phyloP scores from a whole-genome alignment of 1,284 basidiomycete species.

The Pterula multifida region DNA sequence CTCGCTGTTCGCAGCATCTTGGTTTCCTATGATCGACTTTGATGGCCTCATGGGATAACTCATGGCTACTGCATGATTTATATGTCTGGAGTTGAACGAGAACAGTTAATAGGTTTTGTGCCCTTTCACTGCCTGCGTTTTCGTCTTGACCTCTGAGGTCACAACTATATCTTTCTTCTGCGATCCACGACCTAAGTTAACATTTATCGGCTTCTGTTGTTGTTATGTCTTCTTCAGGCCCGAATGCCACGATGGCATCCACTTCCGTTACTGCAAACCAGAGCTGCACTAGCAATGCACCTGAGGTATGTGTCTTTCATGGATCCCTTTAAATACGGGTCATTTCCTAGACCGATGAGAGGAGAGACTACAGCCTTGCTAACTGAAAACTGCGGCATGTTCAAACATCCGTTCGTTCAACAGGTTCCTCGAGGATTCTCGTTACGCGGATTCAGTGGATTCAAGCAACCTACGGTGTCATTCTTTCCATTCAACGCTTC shows the following conservation, averaged over 20 bases:
- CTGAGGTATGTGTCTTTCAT: not conserved
- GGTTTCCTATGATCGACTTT: not conserved
- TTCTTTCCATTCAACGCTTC: constrained; percentile 1
- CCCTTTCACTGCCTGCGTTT: not conserved
- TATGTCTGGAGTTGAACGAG: not conserved
- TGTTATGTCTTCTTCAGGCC: not conserved
- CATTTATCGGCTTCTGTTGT: not conserved
- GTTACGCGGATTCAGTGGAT: constrained; percentile 1
- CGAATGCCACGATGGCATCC: not conserved
- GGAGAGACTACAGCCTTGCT: not conserved
- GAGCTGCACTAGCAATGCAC: not conserved
- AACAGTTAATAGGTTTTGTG: not conserved
- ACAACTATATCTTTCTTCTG: not conserved
- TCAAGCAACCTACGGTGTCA: not conserved
- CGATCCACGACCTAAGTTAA: not conserved
- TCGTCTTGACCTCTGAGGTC: not conserved
- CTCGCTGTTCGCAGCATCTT: not conserved
- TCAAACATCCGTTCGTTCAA: not conserved
- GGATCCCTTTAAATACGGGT: not conserved
- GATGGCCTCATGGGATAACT: not conserved
- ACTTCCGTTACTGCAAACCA: not conserved
- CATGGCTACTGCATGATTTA: constrained; percentile 1
- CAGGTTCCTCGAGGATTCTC: not conserved
- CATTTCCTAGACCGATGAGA: not conserved
- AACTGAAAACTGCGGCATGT: not conserved